These are phyloP conservation scores for Mallotus nudiflorus DNA, from an alignment of 345 rosid species.

Conservation along the genomic window DNA sequence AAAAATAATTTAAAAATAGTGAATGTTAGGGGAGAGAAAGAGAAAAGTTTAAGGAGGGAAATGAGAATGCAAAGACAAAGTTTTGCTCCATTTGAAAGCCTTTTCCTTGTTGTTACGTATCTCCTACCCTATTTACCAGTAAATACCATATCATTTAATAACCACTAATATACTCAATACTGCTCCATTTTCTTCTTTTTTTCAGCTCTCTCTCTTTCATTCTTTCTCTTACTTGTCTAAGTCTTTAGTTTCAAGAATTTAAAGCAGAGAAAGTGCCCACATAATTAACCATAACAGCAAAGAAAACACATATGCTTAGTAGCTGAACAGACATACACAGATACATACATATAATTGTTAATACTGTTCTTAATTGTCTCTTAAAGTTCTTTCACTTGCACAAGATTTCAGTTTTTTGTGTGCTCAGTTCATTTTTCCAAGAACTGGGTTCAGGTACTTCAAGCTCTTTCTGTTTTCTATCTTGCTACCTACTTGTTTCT, in stretches of 20 bases:
- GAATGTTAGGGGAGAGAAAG: background rate
- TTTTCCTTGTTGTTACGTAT: constrained; percentile 21
- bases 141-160: constrained; percentile 10
- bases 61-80: constrained; percentile 10
- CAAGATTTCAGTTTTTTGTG: too few relatives aligned
- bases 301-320: constrained; percentile 19
- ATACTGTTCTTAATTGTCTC: constrained; percentile 28
- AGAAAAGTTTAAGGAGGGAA: constrained; percentile 12
- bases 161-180: too few relatives aligned
- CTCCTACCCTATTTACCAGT: constrained; percentile 18
- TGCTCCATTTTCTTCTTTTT: background rate
- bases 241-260: constrained; percentile 8
- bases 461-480: background rate
- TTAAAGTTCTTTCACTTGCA: constrained; percentile 30
- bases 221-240: background rate
- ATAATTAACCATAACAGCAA: constrained; percentile 1
- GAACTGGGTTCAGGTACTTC: constrained; percentile 26
- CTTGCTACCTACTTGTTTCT: background rate
- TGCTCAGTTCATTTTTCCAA: constrained; percentile 24
- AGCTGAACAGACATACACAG: constrained; percentile 43
- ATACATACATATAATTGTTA: constrained; percentile 18
- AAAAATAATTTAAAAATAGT: background rate
- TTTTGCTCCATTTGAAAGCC: constrained; percentile 32
- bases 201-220: too few relatives aligned
- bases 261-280: background rate